Base-by-base conservation (phyloP, 345 rosid species). In the Melaleuca quinquenervia region DNA sequence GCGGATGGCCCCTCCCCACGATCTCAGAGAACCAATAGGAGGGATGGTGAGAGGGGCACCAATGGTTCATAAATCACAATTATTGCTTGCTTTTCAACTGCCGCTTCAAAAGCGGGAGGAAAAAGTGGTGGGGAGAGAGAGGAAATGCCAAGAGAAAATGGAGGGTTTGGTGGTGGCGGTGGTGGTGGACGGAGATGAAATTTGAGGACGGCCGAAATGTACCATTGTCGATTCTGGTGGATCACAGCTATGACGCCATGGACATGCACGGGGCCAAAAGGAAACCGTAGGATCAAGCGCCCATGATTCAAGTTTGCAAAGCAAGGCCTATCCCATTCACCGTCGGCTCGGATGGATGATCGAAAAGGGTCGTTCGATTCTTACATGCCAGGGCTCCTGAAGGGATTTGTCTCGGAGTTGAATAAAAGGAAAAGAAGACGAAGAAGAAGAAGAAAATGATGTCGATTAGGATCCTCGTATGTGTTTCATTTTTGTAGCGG, bases 101-200 rank as follows among this genome's bases (percentile, higher is more conserved):
- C 24, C 24, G 8, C 48, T 41, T 70, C 36, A 32, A 32, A 70
- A 32, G 78, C 2, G 78, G 52, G 20, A 18, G 18, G 8, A 18
- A 9, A 21, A 2, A 16, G 0, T 5, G 45, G 4, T 20, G 24
- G 8, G 11, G 6, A 16, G 0, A 20, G 45, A 8, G 20, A 11
- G 7, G 11, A 11, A 32, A 32, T 8, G 78, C 48, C 78, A 36
- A 18, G 36, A 32, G 48, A 36, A 11, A 70, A 36, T 36, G 48
- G 16, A 18, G 80, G 48, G 0, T 18, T 1, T 1, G 8, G 3
- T 18, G 5, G 80, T 36, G 80, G 80, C 18, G 48, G 2, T 1
- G 8, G 3, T 18, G 5, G 80, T 36, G 80, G 80, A 36, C 80
- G 80, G 48, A 32, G 26, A 70, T 70, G 80, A 70, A 70, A 36